Percentiles rank a stretch among this genome's conserved stretches.
Evolutionary conservation across 108 stramenopile species (phyloP).

Genomic region (Nannochloropsis oceanica): DNA sequence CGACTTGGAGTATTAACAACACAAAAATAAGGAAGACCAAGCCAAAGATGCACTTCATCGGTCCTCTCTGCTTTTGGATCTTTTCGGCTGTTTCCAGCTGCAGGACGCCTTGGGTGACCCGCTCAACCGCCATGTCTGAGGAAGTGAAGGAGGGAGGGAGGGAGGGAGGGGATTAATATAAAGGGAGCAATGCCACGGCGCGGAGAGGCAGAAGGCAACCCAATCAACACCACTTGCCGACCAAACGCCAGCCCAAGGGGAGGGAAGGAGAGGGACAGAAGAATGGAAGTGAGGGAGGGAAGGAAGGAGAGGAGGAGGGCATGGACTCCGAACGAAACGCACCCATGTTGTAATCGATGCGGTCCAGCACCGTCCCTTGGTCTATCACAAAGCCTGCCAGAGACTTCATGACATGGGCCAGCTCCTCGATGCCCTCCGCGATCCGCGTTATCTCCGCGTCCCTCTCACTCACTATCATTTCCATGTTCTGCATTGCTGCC

Average conservation of each 20-base stretch:
- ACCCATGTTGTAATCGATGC: slow-evolving; percentile 97
- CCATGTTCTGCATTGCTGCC: slow-evolving; percentile 3
- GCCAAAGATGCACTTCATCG: slow-evolving; percentile 6
- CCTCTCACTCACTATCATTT: slow-evolving; percentile 12
- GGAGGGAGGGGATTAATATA: not conserved
- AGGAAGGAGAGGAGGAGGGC: not conserved
- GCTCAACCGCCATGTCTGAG: slow-evolving; percentile 72
- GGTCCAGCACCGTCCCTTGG: slow-evolving; percentile 92
- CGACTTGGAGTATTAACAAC: slow-evolving; percentile 1
- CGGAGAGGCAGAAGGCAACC: too few species aligned
- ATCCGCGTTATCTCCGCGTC: slow-evolving; percentile 50
- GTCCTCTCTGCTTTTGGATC: slow-evolving; percentile 75
- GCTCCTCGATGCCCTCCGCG: slow-evolving; percentile 82
- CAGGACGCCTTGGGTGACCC: slow-evolving; percentile 73
- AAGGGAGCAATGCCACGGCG: too few species aligned
- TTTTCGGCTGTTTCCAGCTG: slow-evolving; percentile 85
- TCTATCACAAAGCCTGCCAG: slow-evolving; percentile 91
- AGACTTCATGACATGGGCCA: slow-evolving; percentile 85
- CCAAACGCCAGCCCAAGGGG: too few species aligned
- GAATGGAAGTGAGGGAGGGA: not conserved
- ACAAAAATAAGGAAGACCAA: slow-evolving; percentile 19
- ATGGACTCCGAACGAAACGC: too few species aligned
- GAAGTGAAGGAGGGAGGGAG: not conserved
- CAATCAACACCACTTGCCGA: too few species aligned
- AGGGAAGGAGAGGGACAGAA: too few species aligned